Percentiles rank a stretch among this genome's conserved stretches.
Evolutionary conservation across 2,329 filamentous ascomycete species (phyloP).

Genomic region (Lecanicillium sp.): DNA sequence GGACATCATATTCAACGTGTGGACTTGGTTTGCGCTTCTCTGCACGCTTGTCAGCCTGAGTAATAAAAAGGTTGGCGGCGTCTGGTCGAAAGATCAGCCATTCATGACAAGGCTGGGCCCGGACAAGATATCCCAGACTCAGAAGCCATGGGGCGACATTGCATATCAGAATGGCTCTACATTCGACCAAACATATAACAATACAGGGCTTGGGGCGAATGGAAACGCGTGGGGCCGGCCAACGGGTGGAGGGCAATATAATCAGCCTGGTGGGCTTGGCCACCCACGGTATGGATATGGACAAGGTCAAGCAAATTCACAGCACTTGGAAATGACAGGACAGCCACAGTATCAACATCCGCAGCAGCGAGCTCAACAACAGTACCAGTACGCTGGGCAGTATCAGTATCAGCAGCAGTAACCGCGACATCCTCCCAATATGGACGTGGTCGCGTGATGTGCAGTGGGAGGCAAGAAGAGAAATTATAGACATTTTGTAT

Average conservation of each 20-base stretch:
- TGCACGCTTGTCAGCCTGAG: conserved; percentile 2
- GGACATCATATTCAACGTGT: conserved; percentile 1
- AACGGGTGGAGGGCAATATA: no score
- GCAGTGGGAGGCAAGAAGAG: no score
- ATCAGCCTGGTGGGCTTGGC: no score
- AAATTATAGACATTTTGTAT: no score
- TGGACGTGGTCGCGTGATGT: no score
- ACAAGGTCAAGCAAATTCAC: no score
- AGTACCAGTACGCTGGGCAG: not conserved
- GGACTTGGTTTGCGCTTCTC: conserved; percentile 1
- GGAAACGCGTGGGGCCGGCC: no score
- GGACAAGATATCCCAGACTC: conserved; percentile 7
- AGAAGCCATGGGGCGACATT: conserved; percentile 7
- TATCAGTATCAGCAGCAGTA: not conserved
- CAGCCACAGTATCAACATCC: no score
- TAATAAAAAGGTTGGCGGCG: conserved; percentile 7
- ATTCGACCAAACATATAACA: not conserved
- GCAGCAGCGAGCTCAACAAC: not conserved
- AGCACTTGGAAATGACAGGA: no score
- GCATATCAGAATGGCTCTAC: not conserved
- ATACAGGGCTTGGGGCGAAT: not conserved
- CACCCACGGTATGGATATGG: no score
- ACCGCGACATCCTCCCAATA: no score
- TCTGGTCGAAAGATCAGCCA: conserved; percentile 7
- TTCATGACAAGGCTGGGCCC: conserved; percentile 4